Conservation (phyloP, 2,329 filamentous ascomycete genomes). For the Penicillium sclerotigenum region DNA sequence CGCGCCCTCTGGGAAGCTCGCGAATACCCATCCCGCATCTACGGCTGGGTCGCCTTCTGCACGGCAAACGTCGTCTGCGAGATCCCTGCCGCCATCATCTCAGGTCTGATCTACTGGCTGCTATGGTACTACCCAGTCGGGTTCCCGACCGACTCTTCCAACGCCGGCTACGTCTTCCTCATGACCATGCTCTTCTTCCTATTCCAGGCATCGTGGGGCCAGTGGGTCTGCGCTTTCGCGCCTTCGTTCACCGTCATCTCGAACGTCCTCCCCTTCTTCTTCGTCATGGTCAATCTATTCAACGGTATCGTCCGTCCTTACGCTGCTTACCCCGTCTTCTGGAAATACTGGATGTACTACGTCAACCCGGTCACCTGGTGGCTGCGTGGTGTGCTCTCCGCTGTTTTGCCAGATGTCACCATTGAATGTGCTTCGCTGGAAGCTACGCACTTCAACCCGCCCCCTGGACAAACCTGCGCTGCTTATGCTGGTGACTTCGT, state of each 20-base stretch:
- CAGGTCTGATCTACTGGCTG: constrained; percentile 65
- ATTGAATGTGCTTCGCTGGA: constrained; percentile 57
- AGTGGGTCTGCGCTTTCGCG: constrained; percentile 81
- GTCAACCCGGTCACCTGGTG: constrained; percentile 68
- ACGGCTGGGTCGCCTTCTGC: constrained; percentile 73
- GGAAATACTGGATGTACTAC: constrained; percentile 69
- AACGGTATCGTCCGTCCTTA: constrained; percentile 75
- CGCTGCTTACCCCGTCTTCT: constrained; percentile 63
- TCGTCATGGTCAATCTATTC: constrained; percentile 72
- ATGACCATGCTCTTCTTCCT: constrained; percentile 77
- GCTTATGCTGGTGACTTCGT: constrained; percentile 64
- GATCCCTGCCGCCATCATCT: constrained; percentile 66
- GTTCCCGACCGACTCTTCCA: constrained; percentile 61
- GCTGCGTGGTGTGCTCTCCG: constrained; percentile 66
- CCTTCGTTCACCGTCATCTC: constrained; percentile 75
- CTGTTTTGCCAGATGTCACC: constrained; percentile 53
- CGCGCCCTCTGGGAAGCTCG: constrained; percentile 69
- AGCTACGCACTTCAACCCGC: constrained; percentile 63
- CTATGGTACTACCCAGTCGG: constrained; percentile 77
- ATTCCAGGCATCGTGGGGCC: constrained; percentile 72
- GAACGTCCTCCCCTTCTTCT: constrained; percentile 75
- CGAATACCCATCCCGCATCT: constrained; percentile 71
- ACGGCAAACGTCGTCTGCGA: constrained; percentile 71
- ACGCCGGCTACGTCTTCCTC: constrained; percentile 71
- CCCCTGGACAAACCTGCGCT: constrained; percentile 61